phyloP scores from a whole-genome alignment of 805 yeast species.

The Clavispora phyllophila region DNA sequence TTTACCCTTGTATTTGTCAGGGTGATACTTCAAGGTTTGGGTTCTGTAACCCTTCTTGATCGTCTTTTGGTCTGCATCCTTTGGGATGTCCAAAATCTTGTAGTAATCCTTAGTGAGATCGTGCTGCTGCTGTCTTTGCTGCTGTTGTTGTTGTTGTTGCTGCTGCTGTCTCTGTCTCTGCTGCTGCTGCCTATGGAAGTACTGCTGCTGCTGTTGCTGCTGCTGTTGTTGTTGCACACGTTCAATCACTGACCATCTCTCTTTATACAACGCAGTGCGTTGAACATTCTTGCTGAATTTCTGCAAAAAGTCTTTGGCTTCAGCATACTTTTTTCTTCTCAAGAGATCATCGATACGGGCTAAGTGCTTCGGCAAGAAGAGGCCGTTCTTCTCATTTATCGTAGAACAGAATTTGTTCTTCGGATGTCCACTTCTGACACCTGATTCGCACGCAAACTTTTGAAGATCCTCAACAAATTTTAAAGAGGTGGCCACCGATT shows the following conservation, averaged over 20 bases:
- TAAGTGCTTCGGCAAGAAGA: slow-evolving; percentile 37
- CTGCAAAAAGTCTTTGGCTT: slow-evolving; percentile 36
- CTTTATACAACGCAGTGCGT: slow-evolving; percentile 35
- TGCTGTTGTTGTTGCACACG: slow-evolving; percentile 19
- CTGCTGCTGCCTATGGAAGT: slow-evolving; percentile 36
- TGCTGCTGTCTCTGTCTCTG: slow-evolving; percentile 43
- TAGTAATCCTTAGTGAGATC: slow-evolving; percentile 66
- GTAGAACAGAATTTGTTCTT: slow-evolving; percentile 23
- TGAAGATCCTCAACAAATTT: slow-evolving; percentile 28
- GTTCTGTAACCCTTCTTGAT: slow-evolving; percentile 79
- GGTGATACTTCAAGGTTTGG: slow-evolving; percentile 78
- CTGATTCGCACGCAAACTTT: slow-evolving; percentile 38
- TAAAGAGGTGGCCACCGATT: slow-evolving; percentile 13
- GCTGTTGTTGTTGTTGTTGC: slow-evolving; percentile 28
- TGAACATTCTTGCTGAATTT: slow-evolving; percentile 30
- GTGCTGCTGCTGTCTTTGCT: slow-evolving; percentile 23
- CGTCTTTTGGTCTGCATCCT: slow-evolving; percentile 63
- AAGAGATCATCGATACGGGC: slow-evolving; percentile 34
- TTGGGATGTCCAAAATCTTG: slow-evolving; percentile 63
- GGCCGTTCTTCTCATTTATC: slow-evolving; percentile 13
- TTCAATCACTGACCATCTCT: slow-evolving; percentile 29
- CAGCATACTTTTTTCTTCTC: slow-evolving; percentile 25
- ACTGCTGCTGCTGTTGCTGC: slow-evolving; percentile 30
- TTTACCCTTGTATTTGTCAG: slow-evolving; percentile 77
- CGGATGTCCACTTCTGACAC: slow-evolving; percentile 21